Base-by-base conservation (phyloP, 139 green algal species). In the Edaphochlamys debaryana region DNA sequence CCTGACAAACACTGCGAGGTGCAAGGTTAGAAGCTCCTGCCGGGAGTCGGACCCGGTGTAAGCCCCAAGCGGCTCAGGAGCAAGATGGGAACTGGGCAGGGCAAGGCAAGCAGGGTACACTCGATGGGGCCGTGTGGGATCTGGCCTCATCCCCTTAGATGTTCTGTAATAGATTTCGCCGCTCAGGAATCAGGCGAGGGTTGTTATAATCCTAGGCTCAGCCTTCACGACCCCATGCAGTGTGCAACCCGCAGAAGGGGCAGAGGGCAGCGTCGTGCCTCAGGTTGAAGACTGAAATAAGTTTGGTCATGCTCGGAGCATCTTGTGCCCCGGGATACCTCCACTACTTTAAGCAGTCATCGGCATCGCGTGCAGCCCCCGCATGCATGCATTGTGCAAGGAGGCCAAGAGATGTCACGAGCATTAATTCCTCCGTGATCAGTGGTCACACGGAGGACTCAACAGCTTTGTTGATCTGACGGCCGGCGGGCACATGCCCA, bases 201-300 rank as follows among this genome's bases (percentile, higher is more conserved):
- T 32, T 32, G 2, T 63, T 32, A 25, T 63, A 27, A 63, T 63
- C 56, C 56, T 63, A 9, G 56, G 56, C 56, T n/a, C n/a, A n/a
- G n/a, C n/a, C n/a, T n/a, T n/a, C n/a, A n/a, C n/a, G n/a, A n/a
- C n/a, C n/a, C n/a, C n/a, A n/a, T n/a, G n/a, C n/a, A n/a, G n/a
- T n/a, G n/a, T n/a, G n/a, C n/a, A n/a, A n/a, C n/a, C n/a, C n/a
- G n/a, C n/a, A n/a, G n/a, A n/a, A n/a, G n/a, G n/a, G n/a, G n/a
- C n/a, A n/a, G n/a, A n/a, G n/a, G 7, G n/a, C 17, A 27, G 56
- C 25, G 20, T n/a, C 19, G 29, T 27, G 56, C 56, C 56, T 63
- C 56, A 82, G 9, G n/a, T 82, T 82, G 76, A 82, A 82, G 76
- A 82, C 76, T 82, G 76, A 82, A 63, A 63, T 63, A 32, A 32